Evolutionary conservation across 2,329 filamentous ascomycete genomes (phyloP), one percentile per base, ranked within the genome.

Genomic region (Fusarium newnesense): DNA sequence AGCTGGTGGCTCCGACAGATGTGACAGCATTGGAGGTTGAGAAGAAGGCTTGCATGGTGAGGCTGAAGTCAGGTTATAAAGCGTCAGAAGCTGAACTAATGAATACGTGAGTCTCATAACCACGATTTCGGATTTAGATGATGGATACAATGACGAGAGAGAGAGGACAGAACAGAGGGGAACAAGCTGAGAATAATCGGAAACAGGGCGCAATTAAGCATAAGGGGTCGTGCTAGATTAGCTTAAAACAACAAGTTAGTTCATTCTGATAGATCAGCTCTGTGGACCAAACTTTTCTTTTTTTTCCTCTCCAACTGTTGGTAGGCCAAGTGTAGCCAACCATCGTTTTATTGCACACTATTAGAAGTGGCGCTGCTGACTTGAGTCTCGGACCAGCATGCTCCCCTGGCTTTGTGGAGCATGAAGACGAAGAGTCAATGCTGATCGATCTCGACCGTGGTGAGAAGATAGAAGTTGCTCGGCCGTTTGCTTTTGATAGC

Each of bases 91-190:
- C 11, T 36, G 47, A 52, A 52, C 1, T 4, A 26, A 24, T 36
- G 5, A n/a, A 15, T 52, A 24, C 47, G 30, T 19, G 16, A 50
- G 28, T 50, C 47, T 50, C 47, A 50, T 36, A 34, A 24, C 30
- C 21, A 19, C 21, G 19, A 15, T 24, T 18, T 34, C 3, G 11
- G 47, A 34, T 15, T 2, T 16, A 2, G 30, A 34, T 24, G 21
- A 9, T 18, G 30, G 7, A 9, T 30, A 30, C 10, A 30, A 30
- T 9, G 30, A 12, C 13, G 8, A n/a, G 19, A 16, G 4, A n/a
- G 16, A 6, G 30, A 47, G 2, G 3, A n/a, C 9, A 30, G 9
- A 4, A 11, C 13, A n/a, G 1, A 4, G 11, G 9, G 7, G 21
- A 21, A 15, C 3, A 19, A 49, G 28, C 21, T 21, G 2, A 30